Conservation (phyloP, 192 early-diverging fungal genomes). For the Glomus cerebriforme region DNA sequence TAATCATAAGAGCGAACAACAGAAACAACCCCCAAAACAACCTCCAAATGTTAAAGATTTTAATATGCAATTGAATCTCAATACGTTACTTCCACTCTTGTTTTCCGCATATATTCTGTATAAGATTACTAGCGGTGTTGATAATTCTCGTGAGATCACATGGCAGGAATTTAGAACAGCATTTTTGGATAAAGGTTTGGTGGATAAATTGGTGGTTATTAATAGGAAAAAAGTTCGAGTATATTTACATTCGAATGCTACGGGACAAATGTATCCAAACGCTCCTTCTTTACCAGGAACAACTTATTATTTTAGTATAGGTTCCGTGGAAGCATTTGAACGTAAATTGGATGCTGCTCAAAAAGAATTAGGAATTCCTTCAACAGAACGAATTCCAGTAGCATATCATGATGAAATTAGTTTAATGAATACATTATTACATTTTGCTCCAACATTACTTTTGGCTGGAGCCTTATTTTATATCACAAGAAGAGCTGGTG, state of each 20-base stretch:
- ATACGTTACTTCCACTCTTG: slow-evolving; percentile 45
- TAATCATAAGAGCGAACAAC: slow-evolving; percentile 34
- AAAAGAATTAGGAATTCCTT: slow-evolving; percentile 86
- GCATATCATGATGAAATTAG: slow-evolving; percentile 85
- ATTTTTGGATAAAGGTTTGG: slow-evolving; percentile 89
- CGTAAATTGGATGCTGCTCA: slow-evolving; percentile 87
- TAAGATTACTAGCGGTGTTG: slow-evolving; percentile 48
- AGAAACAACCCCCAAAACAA: slow-evolving; percentile 37
- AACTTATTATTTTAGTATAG: slow-evolving; percentile 86
- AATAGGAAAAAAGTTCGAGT: slow-evolving; percentile 87
- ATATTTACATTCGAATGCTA: slow-evolving; percentile 56
- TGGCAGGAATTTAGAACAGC: slow-evolving; percentile 91
- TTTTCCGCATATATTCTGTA: slow-evolving; percentile 55
- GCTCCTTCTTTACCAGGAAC: slow-evolving; percentile 47
- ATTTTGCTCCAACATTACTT: slow-evolving; percentile 91
- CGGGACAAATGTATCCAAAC: slow-evolving; percentile 55
- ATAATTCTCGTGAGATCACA: slow-evolving; percentile 74
- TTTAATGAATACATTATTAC: slow-evolving; percentile 71
- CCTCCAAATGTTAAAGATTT: slow-evolving; percentile 44
- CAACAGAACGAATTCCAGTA: slow-evolving; percentile 89
- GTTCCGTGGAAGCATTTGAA: slow-evolving; percentile 94
- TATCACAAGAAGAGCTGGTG: slow-evolving; percentile 80
- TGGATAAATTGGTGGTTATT: slow-evolving; percentile 85
- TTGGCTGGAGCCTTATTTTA: slow-evolving; percentile 87
- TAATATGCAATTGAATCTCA: slow-evolving; percentile 46